phyloP scores from a whole-genome alignment of 495 filamentous ascomycete genomes.

The Aspergillus sparsus region DNA sequence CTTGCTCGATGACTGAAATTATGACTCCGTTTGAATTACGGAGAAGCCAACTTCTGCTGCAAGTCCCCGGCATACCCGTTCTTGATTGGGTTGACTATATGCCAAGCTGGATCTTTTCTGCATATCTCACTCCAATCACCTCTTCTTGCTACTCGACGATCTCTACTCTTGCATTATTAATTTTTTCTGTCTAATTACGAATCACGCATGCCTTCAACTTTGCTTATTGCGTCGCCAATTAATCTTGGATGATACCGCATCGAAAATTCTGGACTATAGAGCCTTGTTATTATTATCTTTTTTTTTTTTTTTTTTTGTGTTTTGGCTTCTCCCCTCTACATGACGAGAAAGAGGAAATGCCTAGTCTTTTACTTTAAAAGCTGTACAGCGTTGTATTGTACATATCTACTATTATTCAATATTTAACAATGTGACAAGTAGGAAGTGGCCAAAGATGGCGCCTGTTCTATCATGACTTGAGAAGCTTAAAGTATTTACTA shows the following conservation, averaged over 20 bases:
- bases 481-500: no score
- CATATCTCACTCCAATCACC: slow-evolving; percentile 5
- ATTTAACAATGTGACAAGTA: background rate
- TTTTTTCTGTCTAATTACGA: slow-evolving; percentile 32
- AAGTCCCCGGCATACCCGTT: slow-evolving; percentile 12
- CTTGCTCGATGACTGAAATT: slow-evolving; percentile 16
- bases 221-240: slow-evolving; percentile 15
- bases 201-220: slow-evolving; percentile 21
- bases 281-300: slow-evolving; percentile 10
- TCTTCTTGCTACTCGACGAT: slow-evolving; percentile 8
- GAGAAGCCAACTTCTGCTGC: background rate
- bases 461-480: no score
- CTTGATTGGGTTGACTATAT: slow-evolving; percentile 1
- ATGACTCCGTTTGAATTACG: slow-evolving; percentile 8
- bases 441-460: no score
- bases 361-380: no score
- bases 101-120: slow-evolving; percentile 2
- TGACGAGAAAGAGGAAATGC: no score
- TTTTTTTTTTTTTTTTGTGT: background rate
- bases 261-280: slow-evolving; percentile 32
- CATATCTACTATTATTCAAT: slow-evolving; percentile 1
- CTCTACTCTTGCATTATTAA: slow-evolving; percentile 27
- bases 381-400: no score
- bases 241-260: slow-evolving; percentile 34
- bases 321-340: background rate